phyloP scores from a whole-genome alignment of 495 filamentous ascomycete genomes.

The Penicillium turbatum region DNA sequence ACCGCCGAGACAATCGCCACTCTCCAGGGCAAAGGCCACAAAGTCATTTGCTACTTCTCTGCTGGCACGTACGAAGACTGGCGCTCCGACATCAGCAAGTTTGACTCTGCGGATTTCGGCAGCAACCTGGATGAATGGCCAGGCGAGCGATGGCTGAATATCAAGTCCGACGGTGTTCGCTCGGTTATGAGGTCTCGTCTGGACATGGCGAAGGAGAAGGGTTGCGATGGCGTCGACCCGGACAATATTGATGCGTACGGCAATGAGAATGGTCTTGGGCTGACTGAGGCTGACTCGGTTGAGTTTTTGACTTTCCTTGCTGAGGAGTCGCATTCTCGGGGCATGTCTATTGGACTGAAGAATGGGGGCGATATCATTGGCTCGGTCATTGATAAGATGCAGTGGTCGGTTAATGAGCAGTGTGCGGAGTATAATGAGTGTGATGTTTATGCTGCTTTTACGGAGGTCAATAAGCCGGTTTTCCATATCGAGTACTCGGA shows the following conservation, averaged over 20 bases:
- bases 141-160: constrained; percentile 63
- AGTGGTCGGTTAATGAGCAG: constrained; percentile 72
- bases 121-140: constrained; percentile 59
- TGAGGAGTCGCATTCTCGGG: constrained; percentile 42
- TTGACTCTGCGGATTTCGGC: constrained; percentile 50
- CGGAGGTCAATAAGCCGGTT: constrained; percentile 58
- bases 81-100: constrained; percentile 52
- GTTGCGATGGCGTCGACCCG: constrained; percentile 68
- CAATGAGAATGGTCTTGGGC: constrained; percentile 51
- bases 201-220: constrained; percentile 53
- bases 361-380: constrained; percentile 59
- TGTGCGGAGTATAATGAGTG: constrained; percentile 61
- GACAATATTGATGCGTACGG: constrained; percentile 69
- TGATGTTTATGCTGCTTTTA: constrained; percentile 52
- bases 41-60: constrained; percentile 71
- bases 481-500: constrained; percentile 73
- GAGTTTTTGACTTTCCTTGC: constrained; percentile 59
- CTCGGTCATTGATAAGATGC: constrained; percentile 50
- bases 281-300: constrained; percentile 53
- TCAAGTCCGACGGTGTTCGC: constrained; percentile 51
- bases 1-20: constrained; percentile 7
- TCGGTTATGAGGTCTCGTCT: constrained; percentile 57
- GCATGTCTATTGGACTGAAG: constrained; percentile 61
- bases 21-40: constrained; percentile 34
- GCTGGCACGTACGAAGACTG: constrained; percentile 61